Evolutionary conservation across 1,139 yeast genomes (phyloP), one percentile per base, ranked within the genome.

Genomic region (Arxiozyma telluris): DNA sequence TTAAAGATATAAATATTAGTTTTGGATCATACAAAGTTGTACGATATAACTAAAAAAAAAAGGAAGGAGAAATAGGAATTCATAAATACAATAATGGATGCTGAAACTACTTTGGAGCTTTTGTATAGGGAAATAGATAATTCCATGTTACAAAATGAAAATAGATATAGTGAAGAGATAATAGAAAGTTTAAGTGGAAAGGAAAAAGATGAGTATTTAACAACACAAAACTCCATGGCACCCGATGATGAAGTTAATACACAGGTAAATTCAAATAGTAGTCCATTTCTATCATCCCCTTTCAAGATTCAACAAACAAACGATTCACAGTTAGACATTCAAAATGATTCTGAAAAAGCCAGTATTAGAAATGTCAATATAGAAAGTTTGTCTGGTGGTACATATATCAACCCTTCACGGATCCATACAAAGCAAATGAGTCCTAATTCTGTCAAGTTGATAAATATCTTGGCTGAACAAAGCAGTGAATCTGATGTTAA

Each of bases 21-120:
- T 34, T 34, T 12, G 6, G 17, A 8, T 15, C n/a, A 34, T 34
- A 34, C 3, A 15, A 15, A 12, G 6, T 15, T 3, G n/a, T 34
- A 2, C 6, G 17, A 4, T 34, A 34, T 15, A 34, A 34, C n/a
- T 34, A 15, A 6, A 4, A 34, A 8, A 8, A 8, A 8, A 30
- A 30, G 8, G 3, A 30, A 30, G n/a, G n/a, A 30, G 15, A 5
- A 34, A 12, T 15, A 34, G 12, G 30, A 27, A 27, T 27, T 27
- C 11, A 34, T 15, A 34, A 34, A 34, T 15, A 52, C 55, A 18
- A 44, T 52, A 8, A 50, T 52, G 43, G 55, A 55, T 23, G 52
- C 57, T 34, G 53, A 56, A 8, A 51, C 58, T 15, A 55, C 64
- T 4, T 57, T 62, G 48, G 62, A 60, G 50, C 57, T 46, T n/a